These are phyloP conservation scores for Aspergillus eucalypticola DNA, from an alignment of 2,329 filamentous ascomycete genomes.

Conservation along the genomic window DNA sequence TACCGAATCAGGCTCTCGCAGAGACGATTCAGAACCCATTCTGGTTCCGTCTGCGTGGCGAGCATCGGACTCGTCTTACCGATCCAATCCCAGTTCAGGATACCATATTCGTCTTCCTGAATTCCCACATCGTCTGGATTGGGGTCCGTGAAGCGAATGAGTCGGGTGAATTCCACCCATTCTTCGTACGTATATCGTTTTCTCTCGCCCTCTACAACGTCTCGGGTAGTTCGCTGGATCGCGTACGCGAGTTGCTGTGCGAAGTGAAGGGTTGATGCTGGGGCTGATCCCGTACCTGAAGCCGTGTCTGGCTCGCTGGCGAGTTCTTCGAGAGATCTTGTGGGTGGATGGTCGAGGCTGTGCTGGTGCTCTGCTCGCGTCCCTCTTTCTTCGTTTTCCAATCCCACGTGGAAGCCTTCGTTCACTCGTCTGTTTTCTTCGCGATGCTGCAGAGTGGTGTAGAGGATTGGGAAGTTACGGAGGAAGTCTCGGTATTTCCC, in stretches of 20 bases:
- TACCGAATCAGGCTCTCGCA: slow-evolving; percentile 63
- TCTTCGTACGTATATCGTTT: slow-evolving; percentile 77
- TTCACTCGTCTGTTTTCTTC: slow-evolving; percentile 49
- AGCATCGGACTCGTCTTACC: slow-evolving; percentile 68
- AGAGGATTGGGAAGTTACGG: slow-evolving; percentile 46
- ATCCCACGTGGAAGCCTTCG: slow-evolving; percentile 47
- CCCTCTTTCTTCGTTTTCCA: slow-evolving; percentile 33
- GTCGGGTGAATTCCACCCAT: slow-evolving; percentile 79
- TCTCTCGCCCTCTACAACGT: slow-evolving; percentile 28
- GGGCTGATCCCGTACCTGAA: background rate
- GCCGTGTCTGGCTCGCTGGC: slow-evolving; percentile 46
- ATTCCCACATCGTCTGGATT: slow-evolving; percentile 35
- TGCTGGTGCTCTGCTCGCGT: background rate
- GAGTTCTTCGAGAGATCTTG: slow-evolving; percentile 46
- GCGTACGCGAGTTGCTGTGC: slow-evolving; percentile 65
- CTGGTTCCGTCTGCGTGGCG: slow-evolving; percentile 61
- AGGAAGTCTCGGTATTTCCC: slow-evolving; percentile 57
- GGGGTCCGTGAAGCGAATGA: slow-evolving; percentile 62
- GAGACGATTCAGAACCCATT: slow-evolving; percentile 67
- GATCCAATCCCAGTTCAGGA: slow-evolving; percentile 73
- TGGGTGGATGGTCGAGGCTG: background rate
- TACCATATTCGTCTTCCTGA: slow-evolving; percentile 58
- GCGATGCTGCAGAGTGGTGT: slow-evolving; percentile 40
- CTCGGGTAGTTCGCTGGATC: slow-evolving; percentile 59
- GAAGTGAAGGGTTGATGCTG: slow-evolving; percentile 51